phyloP scores from a whole-genome alignment of 192 early-diverging fungal genomes.

The Gaertneriomyces semiglobifer region DNA sequence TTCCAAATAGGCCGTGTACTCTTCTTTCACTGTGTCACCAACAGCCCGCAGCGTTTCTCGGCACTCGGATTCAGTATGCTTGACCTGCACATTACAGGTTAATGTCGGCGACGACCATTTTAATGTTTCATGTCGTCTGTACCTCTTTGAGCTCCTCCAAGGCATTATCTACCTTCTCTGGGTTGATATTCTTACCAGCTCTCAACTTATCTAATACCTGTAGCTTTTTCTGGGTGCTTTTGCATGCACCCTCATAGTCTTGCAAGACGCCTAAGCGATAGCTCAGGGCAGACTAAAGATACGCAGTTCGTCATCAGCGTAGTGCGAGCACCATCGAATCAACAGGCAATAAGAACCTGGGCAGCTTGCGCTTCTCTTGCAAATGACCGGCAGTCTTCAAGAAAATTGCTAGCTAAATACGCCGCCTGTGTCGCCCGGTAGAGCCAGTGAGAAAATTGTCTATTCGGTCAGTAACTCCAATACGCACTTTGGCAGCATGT shows the following conservation, averaged over 20 bases:
- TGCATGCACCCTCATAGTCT: constrained; percentile 41
- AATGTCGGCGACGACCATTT: too few species aligned
- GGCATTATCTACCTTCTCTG: constrained; percentile 19
- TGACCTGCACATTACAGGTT: too few species aligned
- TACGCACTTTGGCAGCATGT: too few species aligned
- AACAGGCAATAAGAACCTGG: background rate
- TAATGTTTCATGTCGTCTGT: too few species aligned
- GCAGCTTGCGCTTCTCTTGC: constrained; percentile 14
- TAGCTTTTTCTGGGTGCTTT: constrained; percentile 33
- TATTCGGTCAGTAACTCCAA: too few species aligned
- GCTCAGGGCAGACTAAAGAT: constrained; percentile 28
- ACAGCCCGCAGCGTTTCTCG: too few species aligned
- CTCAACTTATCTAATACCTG: constrained; percentile 32
- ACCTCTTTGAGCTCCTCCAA: constrained; percentile 24
- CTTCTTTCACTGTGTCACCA: too few species aligned
- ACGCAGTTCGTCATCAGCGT: background rate
- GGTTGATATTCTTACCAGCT: constrained; percentile 12
- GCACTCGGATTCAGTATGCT: too few species aligned
- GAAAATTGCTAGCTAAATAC: constrained; percentile 2
- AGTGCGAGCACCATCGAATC: background rate
- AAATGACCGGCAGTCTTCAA: background rate
- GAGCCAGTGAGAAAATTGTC: too few species aligned
- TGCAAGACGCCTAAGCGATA: constrained; percentile 27
- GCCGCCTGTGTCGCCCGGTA: constrained; percentile 5
- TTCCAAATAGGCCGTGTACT: too few species aligned